phyloP scores from a whole-genome alignment of 2,329 filamentous ascomycete genomes.

The Metarhizium sp. region DNA sequence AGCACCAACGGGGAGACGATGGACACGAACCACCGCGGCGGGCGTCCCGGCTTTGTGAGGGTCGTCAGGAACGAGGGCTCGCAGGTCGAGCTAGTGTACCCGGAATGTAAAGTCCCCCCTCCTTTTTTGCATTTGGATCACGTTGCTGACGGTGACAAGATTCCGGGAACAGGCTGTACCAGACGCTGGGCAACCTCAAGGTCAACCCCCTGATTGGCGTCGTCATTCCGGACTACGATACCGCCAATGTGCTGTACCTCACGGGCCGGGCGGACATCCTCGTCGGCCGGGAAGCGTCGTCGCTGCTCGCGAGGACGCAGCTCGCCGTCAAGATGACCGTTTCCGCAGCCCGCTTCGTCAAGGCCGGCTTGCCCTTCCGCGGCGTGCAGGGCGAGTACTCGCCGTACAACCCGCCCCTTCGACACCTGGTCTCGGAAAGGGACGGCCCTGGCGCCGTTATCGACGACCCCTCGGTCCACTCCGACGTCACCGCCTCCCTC shows the following conservation, averaged over 20 bases:
- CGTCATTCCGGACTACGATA: conserved; percentile 64
- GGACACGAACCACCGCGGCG: conserved; percentile 79
- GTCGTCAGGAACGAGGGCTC: conserved; percentile 46
- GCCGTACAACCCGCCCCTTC: too few relatives aligned
- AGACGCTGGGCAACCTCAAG: too few relatives aligned
- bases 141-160: too few relatives aligned
- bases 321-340: conserved; percentile 63
- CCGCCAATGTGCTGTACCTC: conserved; percentile 62
- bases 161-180: too few relatives aligned
- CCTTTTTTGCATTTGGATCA: too few relatives aligned
- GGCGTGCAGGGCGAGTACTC: too few relatives aligned
- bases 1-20: conserved; percentile 53
- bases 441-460: too few relatives aligned
- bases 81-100: too few relatives aligned
- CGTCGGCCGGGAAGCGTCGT: conserved; percentile 50
- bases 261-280: conserved; percentile 63
- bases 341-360: conserved; percentile 51
- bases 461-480: too few relatives aligned
- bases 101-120: too few relatives aligned
- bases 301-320: conserved; percentile 58
- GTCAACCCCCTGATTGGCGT: conserved; percentile 43
- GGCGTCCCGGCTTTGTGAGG: conserved; percentile 63
- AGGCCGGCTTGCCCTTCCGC: conserved; percentile 40
- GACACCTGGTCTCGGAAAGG: too few relatives aligned
- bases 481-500: too few relatives aligned